Base-by-base conservation (phyloP, 768 basidiomycete species). In the Rhodosporidiobolus odoratus region DNA sequence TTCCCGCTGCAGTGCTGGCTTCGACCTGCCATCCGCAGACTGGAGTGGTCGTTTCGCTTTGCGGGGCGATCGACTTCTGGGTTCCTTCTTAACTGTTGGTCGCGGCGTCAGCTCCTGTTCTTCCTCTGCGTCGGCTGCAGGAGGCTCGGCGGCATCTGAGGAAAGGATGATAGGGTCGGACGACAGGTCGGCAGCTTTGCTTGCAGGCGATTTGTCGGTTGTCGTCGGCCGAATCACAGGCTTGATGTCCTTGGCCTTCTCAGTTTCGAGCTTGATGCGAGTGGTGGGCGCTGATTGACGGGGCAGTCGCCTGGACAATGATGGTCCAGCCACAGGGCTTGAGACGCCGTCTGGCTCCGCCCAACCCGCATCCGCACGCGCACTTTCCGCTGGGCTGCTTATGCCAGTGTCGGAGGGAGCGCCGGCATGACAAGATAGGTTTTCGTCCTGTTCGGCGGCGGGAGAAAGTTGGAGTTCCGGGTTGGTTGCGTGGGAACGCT, bases 81-180 rank as follows among this genome's bases (percentile, higher is more conserved):
- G n/a, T 43, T 38, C n/a, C 27, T 50, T 32, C 43, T 23, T 4
- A 32, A 40, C 13, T 21, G 62, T 16, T 16, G 35, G 62, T 5
- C 62, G 58, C 19, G 47, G 68, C 41, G 62, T 63, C 4, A 27
- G 38, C 40, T 41, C 48, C 8, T 48, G 21, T 38, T 6, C 32
- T 3, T 37, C 63, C 15, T 47, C 32, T 25, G 40, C 34, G 19
- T 58, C 43, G 27, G 48, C 45, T 7, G 19, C 38, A 52, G 6
- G 47, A 19, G n/a, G 9, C 5, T 62, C 30, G 52, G 53, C 6
- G 15, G 60, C 32, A 23, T 58, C 60, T 25, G 70, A 62, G 21
- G 70, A 71, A 32, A 58, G 60, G 27, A 66, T 23, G 48, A 67
- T 72, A 43, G 68, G 72, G 56, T 73, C 72, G n/a, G 62, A 63